Percentiles rank a stretch among this genome's conserved stretches.
Conservation (phyloP, 1,284 basidiomycete genomes). For the Hemileia vastatrix region DNA sequence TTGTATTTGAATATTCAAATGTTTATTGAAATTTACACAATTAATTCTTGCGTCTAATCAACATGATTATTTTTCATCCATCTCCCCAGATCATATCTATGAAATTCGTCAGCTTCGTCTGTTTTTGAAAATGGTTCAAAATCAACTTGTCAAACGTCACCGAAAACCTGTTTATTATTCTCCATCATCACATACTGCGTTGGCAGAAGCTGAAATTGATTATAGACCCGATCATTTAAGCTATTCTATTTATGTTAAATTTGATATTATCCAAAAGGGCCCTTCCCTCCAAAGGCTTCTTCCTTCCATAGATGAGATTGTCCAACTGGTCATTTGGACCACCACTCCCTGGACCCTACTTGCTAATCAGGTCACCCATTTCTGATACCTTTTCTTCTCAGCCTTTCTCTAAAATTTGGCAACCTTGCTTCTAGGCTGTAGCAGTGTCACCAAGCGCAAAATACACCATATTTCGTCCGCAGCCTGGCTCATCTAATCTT, state of each 20-base stretch:
- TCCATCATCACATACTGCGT: constrained; percentile 82
- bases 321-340: constrained; percentile 83
- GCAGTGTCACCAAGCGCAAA: constrained; percentile 64
- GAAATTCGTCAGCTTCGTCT: constrained; percentile 79
- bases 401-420: background rate
- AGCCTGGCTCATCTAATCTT: constrained; percentile 41
- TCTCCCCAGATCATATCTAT: constrained; percentile 61
- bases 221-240: constrained; percentile 84
- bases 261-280: constrained; percentile 50
- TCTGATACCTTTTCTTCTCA: background rate
- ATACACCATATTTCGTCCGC: constrained; percentile 57
- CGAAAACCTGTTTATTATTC: constrained; percentile 91
- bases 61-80: too few species aligned
- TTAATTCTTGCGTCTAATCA: too few species aligned
- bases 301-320: constrained; percentile 39
- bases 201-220: constrained; percentile 88
- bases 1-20: too few species aligned
- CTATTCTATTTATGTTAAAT: constrained; percentile 75
- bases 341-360: constrained; percentile 97
- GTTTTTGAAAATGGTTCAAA: constrained; percentile 79
- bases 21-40: too few species aligned
- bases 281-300: constrained; percentile 32
- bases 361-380: constrained; percentile 81
- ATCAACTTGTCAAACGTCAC: constrained; percentile 73
- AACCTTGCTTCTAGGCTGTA: too few species aligned